Evolutionary conservation across 2,329 filamentous ascomycete genomes (phyloP).

Genomic region (Aureobasidium mangrovei): DNA sequence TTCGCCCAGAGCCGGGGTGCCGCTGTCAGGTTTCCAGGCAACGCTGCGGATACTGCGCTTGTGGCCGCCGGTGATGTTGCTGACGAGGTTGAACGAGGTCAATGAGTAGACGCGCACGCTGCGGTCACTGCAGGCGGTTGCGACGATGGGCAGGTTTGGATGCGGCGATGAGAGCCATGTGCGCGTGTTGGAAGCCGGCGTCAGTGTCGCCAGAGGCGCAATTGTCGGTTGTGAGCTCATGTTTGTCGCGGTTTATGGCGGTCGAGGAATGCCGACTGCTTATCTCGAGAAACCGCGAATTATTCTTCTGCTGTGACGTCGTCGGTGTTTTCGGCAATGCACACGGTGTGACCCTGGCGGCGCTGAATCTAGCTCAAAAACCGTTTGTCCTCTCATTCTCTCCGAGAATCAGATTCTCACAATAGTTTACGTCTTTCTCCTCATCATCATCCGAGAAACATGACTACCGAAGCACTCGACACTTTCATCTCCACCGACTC

Average conservation of each 20-base stretch:
- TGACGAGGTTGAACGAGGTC: conserved; percentile 67
- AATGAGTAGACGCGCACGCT: conserved; percentile 85
- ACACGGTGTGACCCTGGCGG: background rate
- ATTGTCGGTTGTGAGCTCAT: conserved; percentile 21
- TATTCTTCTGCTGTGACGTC: too few relatives aligned
- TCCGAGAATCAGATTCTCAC: background rate
- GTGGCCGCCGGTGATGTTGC: conserved; percentile 75
- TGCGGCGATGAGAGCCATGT: conserved; percentile 83
- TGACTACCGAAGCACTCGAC: background rate
- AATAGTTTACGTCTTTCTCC: background rate
- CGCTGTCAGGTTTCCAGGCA: conserved; percentile 70
- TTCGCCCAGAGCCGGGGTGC: conserved; percentile 38
- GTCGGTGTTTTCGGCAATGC: too few relatives aligned
- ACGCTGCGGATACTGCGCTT: conserved; percentile 78
- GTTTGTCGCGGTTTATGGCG: background rate
- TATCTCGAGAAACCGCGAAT: too few relatives aligned
- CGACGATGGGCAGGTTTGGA: conserved; percentile 76
- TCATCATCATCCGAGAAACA: too few relatives aligned
- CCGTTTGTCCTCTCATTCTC: background rate
- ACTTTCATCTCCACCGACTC: background rate
- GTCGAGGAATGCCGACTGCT: too few relatives aligned
- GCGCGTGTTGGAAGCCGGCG: conserved; percentile 49
- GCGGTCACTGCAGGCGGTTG: conserved; percentile 79
- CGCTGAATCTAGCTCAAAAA: background rate
- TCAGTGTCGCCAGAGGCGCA: conserved; percentile 42